A percentile compares a stretch with the other conserved stretches of the same genome.
Evolutionary conservation across 2,329 filamentous ascomycete species (phyloP).

Genomic region (Diaporthe ampelina): DNA sequence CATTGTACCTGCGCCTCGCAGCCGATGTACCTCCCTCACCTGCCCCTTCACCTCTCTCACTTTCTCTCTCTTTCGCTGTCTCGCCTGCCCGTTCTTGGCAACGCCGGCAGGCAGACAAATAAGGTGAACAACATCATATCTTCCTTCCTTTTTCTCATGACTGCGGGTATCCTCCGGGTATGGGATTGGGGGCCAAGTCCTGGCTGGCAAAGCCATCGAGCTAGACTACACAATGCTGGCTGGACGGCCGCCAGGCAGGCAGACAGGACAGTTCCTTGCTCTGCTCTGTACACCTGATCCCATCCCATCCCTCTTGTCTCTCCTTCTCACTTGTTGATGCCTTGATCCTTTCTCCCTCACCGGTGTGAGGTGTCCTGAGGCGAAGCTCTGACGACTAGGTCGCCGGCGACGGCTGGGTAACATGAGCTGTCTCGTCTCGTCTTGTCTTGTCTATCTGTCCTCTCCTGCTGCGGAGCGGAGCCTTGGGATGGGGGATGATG

Average conservation of each 20-base stretch:
- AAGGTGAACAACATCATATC: not conserved
- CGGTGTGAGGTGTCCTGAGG: not conserved
- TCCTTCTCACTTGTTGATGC: not conserved
- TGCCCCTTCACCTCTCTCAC: not conserved
- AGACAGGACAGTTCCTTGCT: not conserved
- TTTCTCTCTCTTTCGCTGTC: not conserved
- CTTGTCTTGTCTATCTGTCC: not conserved
- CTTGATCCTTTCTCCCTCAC: not conserved
- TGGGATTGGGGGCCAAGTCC: constrained; percentile 7
- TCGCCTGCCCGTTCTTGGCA: not conserved
- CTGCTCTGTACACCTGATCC: not conserved
- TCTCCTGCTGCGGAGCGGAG: not conserved
- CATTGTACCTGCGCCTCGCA: constrained; percentile 8
- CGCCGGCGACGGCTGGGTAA: not conserved
- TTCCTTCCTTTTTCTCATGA: not conserved
- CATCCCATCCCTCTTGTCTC: not conserved
- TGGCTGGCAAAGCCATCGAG: not conserved
- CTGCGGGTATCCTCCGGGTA: not conserved
- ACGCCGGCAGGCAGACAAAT: not conserved
- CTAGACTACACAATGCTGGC: not conserved
- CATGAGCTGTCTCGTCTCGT: not conserved
- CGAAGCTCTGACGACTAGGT: not conserved
- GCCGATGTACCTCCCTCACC: not conserved
- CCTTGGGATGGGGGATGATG: too few relatives aligned
- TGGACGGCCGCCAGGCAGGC: not conserved